phyloP scores from a whole-genome alignment of 352 stramenopile genomes.

The Phytophthora europaea region DNA sequence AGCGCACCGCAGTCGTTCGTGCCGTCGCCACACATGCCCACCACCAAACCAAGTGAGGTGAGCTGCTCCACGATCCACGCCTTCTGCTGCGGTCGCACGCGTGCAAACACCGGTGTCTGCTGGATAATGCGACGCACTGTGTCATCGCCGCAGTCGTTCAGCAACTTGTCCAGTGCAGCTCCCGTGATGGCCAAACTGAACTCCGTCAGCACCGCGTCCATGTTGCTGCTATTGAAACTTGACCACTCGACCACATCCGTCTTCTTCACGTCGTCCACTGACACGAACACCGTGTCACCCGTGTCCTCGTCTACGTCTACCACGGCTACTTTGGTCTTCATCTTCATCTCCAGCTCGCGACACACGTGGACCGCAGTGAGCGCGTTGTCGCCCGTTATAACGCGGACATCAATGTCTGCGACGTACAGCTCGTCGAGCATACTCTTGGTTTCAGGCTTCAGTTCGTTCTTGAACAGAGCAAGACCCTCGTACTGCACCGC shows the following conservation, averaged over 20 bases:
- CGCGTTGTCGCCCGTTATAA: constrained; percentile 88
- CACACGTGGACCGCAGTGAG: constrained; percentile 59
- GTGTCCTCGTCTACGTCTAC: constrained; percentile 45
- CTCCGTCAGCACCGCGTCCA: constrained; percentile 30
- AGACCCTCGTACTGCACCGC: constrained; percentile 74
- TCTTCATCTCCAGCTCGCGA: constrained; percentile 48
- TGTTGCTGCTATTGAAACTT: constrained; percentile 39
- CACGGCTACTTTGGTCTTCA: constrained; percentile 53
- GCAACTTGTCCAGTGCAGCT: constrained; percentile 51
- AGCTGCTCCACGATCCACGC: constrained; percentile 61
- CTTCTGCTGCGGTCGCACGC: constrained; percentile 63
- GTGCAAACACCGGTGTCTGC: constrained; percentile 58
- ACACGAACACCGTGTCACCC: constrained; percentile 34
- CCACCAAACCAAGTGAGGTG: constrained; percentile 51
- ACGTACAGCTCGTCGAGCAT: constrained; percentile 75
- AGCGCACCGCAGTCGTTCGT: constrained; percentile 90
- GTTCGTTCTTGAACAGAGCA: constrained; percentile 86
- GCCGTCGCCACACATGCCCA: constrained; percentile 68
- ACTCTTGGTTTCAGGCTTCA: constrained; percentile 73
- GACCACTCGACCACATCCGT: constrained; percentile 43
- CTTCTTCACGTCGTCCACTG: constrained; percentile 43
- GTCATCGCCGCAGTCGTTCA: constrained; percentile 32
- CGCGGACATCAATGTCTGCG: constrained; percentile 70
- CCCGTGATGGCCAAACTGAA: constrained; percentile 63
- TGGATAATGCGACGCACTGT: constrained; percentile 47